These are phyloP conservation scores for Eurotiales sp. DNA, from an alignment of 2,329 filamentous ascomycete species.

Conservation along the genomic window DNA sequence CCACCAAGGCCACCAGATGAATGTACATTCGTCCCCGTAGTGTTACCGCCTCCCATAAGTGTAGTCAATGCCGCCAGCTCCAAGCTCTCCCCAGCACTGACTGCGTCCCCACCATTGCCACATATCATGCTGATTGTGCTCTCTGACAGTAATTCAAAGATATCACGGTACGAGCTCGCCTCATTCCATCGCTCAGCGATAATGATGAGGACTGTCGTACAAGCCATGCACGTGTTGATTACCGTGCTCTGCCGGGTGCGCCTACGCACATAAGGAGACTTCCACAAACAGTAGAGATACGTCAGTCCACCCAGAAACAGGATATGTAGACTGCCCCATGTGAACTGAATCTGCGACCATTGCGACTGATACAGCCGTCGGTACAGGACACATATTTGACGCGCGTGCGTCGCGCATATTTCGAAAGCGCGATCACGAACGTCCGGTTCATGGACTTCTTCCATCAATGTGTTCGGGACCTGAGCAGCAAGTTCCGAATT, in stretches of 20 bases:
- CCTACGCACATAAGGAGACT: slow-evolving; percentile 19
- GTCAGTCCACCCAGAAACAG: slow-evolving; percentile 24
- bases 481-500: not conserved
- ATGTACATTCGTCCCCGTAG: not conserved
- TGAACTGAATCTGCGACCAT: slow-evolving; percentile 26
- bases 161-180: slow-evolving; percentile 30
- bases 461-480: not conserved
- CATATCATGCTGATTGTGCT: slow-evolving; percentile 9
- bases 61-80: slow-evolving; percentile 7
- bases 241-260: slow-evolving; percentile 14
- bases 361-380: slow-evolving; percentile 30
- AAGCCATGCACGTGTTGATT: slow-evolving; percentile 27
- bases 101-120: not conserved
- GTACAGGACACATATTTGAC: slow-evolving; percentile 33
- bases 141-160: slow-evolving; percentile 23
- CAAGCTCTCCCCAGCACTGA: slow-evolving; percentile 1
- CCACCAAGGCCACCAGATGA: not conserved
- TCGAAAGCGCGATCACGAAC: slow-evolving; percentile 12
- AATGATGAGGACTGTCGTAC: slow-evolving; percentile 27
- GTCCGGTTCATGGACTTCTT: slow-evolving; percentile 1
- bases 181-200: slow-evolving; percentile 28
- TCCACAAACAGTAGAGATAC: slow-evolving; percentile 33
- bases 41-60: not conserved
- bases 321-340: slow-evolving; percentile 22
- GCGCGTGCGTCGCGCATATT: slow-evolving; percentile 4